A percentile compares a stretch with the other conserved stretches of the same genome.
phyloP scores from a whole-genome alignment of 73 alveolate genomes.

The Diophrys sp. region DNA sequence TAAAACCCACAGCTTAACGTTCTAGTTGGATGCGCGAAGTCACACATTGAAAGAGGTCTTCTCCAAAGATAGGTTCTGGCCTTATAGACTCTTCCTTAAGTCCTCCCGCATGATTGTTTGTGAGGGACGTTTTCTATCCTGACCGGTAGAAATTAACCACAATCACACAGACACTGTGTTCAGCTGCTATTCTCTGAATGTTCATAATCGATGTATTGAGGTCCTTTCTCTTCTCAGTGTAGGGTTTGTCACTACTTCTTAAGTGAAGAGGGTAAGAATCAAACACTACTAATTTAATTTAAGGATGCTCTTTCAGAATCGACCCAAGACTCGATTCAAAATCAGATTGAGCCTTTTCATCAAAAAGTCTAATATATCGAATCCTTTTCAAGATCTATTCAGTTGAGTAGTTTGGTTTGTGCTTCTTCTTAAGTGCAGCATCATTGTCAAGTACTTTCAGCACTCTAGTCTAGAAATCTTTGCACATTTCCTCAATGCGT shows the following conservation, averaged over 20 bases:
- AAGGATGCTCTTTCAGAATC: slow-evolving; percentile 8
- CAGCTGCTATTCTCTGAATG: slow-evolving; percentile 14
- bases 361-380: slow-evolving; percentile 31
- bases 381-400: slow-evolving; percentile 31
- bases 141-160: slow-evolving; percentile 16
- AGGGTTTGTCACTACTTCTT: slow-evolving; percentile 26
- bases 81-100: slow-evolving; percentile 7
- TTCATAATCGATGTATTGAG: slow-evolving; percentile 11
- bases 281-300: slow-evolving; percentile 19
- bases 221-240: slow-evolving; percentile 29
- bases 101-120: slow-evolving; percentile 18
- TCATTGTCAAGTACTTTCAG: background rate
- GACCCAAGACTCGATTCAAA: slow-evolving; percentile 30
- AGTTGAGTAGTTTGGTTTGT: slow-evolving; percentile 28
- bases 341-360: slow-evolving; percentile 22
- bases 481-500: slow-evolving; percentile 54
- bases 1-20: slow-evolving; percentile 10
- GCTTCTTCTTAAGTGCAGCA: slow-evolving; percentile 19
- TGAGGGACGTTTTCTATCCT: slow-evolving; percentile 4
- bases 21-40: slow-evolving; percentile 50
- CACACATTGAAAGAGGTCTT: slow-evolving; percentile 55
- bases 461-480: background rate
- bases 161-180: background rate
- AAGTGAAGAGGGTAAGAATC: slow-evolving; percentile 45
- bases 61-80: slow-evolving; percentile 61